phyloP scores from a whole-genome alignment of 1,139 yeast genomes.

The Candida sp. region DNA sequence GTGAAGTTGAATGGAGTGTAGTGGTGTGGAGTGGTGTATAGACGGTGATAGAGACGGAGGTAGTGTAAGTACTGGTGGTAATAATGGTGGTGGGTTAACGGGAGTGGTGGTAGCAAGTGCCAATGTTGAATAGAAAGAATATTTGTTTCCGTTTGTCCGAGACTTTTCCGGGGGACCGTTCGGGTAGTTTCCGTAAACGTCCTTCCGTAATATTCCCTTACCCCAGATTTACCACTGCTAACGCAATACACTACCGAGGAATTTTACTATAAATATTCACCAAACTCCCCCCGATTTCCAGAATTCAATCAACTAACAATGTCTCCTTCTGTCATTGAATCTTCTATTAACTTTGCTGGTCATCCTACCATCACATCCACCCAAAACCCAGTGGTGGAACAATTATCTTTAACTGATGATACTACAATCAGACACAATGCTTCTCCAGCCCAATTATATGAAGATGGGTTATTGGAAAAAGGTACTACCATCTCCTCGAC shows the following conservation, averaged over 20 bases:
- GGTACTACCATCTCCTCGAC: conserved; percentile 92
- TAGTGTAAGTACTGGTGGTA: no score
- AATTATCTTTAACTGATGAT: conserved; percentile 45
- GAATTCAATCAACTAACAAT: conserved; percentile 14
- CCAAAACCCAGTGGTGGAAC: conserved; percentile 43
- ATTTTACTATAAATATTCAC: conserved; percentile 12
- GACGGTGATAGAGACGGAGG: no score
- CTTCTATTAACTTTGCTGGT: conserved; percentile 41
- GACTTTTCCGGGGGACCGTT: background rate
- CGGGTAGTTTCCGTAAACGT: conserved; percentile 6
- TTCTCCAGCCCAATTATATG: conserved; percentile 89
- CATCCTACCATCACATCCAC: conserved; percentile 41
- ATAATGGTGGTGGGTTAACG: no score
- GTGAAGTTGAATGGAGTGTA: background rate
- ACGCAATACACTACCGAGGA: background rate
- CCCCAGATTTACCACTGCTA: background rate
- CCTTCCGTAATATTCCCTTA: background rate
- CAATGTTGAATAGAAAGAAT: no score
- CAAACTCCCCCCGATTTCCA: background rate
- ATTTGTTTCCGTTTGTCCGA: background rate
- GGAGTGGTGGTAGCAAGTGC: no score
- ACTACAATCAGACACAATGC: conserved; percentile 78
- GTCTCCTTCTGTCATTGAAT: conserved; percentile 48
- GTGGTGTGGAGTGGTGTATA: background rate
- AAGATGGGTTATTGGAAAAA: conserved; percentile 87